phyloP scores from a whole-genome alignment of 2,329 filamentous ascomycete genomes.

The Leptodontidium sp. region DNA sequence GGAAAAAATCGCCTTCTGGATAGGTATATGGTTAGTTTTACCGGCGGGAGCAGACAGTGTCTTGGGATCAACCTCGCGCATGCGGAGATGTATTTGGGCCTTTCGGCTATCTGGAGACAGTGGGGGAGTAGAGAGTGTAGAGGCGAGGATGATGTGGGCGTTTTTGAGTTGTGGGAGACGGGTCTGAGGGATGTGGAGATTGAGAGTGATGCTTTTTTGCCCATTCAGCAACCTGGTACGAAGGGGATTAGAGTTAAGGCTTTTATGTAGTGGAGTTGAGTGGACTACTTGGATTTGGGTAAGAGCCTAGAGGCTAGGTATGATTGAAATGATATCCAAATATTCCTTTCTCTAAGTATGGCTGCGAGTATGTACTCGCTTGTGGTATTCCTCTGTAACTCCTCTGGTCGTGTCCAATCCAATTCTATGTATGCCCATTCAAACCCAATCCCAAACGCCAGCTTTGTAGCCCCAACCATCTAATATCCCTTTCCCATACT shows the following conservation, averaged over 20 bases:
- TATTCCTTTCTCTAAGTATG: neutral
- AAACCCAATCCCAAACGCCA: conserved; percentile 13
- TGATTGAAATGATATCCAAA: neutral
- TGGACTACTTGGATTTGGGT: neutral
- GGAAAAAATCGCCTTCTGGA: conserved; percentile 45
- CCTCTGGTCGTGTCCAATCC: neutral
- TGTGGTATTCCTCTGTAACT: no score
- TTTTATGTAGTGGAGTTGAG: neutral
- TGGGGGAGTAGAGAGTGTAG: conserved; percentile 33
- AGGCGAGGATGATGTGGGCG: conserved; percentile 35
- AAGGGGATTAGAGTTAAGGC: conserved; percentile 31
- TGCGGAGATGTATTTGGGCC: conserved; percentile 28
- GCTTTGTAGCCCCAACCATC: conserved; percentile 10
- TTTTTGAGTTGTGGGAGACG: conserved; percentile 44
- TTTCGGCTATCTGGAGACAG: conserved; percentile 28
- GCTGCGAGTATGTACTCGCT: neutral
- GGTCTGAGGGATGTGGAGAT: conserved; percentile 37
- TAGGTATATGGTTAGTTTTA: conserved; percentile 52
- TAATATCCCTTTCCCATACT: neutral
- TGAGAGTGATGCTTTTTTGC: conserved; percentile 31
- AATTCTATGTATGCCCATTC: neutral
- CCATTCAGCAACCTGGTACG: conserved; percentile 21
- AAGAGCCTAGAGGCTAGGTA: neutral
- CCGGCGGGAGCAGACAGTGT: conserved; percentile 52
- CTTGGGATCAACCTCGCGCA: conserved; percentile 47